Percentiles rank a stretch among this genome's conserved stretches.
Conservation (phyloP, 345 rosid genomes). For the Acer saccharum region DNA sequence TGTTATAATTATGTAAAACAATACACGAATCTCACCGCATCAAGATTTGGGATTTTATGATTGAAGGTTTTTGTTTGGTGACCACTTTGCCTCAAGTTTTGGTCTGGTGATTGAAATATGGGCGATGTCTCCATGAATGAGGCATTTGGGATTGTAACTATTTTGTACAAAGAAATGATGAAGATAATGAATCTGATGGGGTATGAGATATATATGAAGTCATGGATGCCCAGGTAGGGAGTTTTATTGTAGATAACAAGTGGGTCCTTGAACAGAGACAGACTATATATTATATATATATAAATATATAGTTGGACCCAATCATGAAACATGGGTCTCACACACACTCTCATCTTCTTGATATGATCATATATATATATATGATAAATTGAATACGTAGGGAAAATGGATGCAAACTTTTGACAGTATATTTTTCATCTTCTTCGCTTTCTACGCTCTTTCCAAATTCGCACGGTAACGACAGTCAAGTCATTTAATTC, state of each 20-base stretch:
- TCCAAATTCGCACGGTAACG: background rate
- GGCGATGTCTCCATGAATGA: conserved; percentile 14
- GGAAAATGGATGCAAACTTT: background rate
- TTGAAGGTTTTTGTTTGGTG: conserved; percentile 19
- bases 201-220: conserved; percentile 2
- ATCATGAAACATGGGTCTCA: conserved; percentile 31
- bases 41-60: no score
- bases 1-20: no score
- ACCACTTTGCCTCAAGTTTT: conserved; percentile 27
- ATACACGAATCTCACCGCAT: no score
- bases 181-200: conserved; percentile 12
- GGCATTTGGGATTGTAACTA: conserved; percentile 10
- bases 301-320: conserved; percentile 11
- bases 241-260: conserved; percentile 1
- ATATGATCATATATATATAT: conserved; percentile 5
- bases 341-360: conserved; percentile 21
- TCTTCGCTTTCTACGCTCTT: background rate
- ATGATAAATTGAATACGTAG: background rate
- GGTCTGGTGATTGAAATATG: conserved; percentile 12
- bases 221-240: no score
- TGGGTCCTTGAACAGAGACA: conserved; percentile 23
- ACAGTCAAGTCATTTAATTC: no score
- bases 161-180: background rate
- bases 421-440: background rate
- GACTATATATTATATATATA: background rate